Percentiles rank a stretch among this genome's conserved stretches.
These are phyloP conservation scores for Lactarius quietus DNA, from an alignment of 768 basidiomycete species.

Conservation along the genomic window DNA sequence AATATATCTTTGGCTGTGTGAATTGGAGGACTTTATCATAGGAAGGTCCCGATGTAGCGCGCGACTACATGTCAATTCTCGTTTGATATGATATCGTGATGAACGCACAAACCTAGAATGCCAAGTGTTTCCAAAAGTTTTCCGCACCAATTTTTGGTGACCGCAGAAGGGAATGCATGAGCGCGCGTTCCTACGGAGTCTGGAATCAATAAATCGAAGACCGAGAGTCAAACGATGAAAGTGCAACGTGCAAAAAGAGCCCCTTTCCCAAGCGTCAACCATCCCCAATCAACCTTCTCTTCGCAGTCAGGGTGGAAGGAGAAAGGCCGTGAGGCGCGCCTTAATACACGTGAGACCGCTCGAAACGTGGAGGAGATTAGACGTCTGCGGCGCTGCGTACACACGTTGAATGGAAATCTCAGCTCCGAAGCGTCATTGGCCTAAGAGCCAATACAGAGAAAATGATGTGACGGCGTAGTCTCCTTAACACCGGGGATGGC, in stretches of 20 bases:
- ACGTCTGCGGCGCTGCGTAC: background rate
- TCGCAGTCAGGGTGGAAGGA: background rate
- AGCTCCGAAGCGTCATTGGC: background rate
- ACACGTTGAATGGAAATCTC: background rate
- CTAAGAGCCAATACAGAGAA: background rate
- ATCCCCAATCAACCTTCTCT: background rate
- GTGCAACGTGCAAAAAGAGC: background rate
- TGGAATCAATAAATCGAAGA: slow-evolving; percentile 1
- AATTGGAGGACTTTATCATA: background rate
- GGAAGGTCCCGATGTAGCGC: slow-evolving; percentile 7
- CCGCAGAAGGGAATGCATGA: background rate
- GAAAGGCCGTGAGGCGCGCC: background rate
- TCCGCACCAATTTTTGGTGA: background rate
- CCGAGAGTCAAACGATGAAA: background rate
- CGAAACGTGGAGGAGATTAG: background rate
- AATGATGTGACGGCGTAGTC: background rate
- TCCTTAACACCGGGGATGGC: slow-evolving; percentile 5
- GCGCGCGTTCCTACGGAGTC: background rate
- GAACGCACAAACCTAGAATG: slow-evolving; percentile 16
- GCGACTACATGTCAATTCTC: slow-evolving; percentile 12
- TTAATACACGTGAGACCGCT: background rate
- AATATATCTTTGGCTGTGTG: slow-evolving; percentile 13
- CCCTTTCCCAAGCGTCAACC: background rate
- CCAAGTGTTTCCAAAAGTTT: slow-evolving; percentile 8
- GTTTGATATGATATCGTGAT: slow-evolving; percentile 25